These are phyloP conservation scores for Trichoderma cornu-damae DNA, from an alignment of 2,329 filamentous ascomycete genomes.

Conservation along the genomic window DNA sequence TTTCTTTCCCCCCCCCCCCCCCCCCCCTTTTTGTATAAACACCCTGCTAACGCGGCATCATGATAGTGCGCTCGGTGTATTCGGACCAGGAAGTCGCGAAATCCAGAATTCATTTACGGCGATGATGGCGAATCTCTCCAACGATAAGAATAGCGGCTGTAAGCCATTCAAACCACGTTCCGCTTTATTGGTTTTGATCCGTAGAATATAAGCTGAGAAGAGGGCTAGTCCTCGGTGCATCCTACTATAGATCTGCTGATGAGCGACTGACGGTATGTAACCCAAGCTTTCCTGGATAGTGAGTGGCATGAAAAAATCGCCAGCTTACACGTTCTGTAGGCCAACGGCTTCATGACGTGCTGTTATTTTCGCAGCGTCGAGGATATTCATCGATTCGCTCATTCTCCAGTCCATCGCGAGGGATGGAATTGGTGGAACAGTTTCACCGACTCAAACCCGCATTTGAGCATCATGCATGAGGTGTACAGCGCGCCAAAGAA, in stretches of 20 bases:
- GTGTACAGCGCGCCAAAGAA: slow-evolving; percentile 37
- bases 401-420: slow-evolving; percentile 38
- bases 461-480: slow-evolving; percentile 47
- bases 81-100: neutral
- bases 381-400: slow-evolving; percentile 43
- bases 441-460: slow-evolving; percentile 31
- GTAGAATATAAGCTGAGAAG: neutral
- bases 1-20: no score
- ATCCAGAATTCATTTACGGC: neutral
- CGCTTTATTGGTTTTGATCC: no score
- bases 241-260: neutral
- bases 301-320: no score
- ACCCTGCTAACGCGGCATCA: neutral
- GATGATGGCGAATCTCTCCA: neutral
- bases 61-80: slow-evolving; percentile 8
- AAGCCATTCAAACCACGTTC: neutral
- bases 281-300: no score
- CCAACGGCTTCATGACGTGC: slow-evolving; percentile 36
- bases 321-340: slow-evolving; percentile 9
- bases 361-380: slow-evolving; percentile 44
- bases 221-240: slow-evolving; percentile 1
- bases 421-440: slow-evolving; percentile 43
- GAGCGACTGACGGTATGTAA: slow-evolving; percentile 4
- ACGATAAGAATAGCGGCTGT: slow-evolving; percentile 6
- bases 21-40: neutral